phyloP scores from a whole-genome alignment of 306 rosid species.

The Castanea mollissima region DNA sequence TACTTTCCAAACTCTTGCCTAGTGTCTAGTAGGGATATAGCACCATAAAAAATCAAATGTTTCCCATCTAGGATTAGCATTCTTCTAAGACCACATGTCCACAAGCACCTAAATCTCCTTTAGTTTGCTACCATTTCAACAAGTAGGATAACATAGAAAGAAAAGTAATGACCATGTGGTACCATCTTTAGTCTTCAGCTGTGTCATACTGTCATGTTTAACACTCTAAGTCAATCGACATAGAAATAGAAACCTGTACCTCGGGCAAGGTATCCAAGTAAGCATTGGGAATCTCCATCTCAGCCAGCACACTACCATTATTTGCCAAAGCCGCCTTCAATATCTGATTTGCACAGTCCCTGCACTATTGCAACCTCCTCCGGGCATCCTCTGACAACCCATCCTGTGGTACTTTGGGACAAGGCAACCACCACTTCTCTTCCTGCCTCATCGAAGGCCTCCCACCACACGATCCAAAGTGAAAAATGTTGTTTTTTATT shows the following conservation, averaged over 20 bases:
- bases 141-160: neutral
- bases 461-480: conserved; percentile 30
- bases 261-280: conserved; percentile 72
- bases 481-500: too few relatives aligned
- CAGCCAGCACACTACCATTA: conserved; percentile 75
- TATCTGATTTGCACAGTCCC: conserved; percentile 87
- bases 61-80: neutral
- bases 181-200: neutral
- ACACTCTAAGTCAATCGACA: neutral
- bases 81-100: neutral
- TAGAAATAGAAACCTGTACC: conserved; percentile 45
- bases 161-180: neutral
- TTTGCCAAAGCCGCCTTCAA: conserved; percentile 89
- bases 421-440: conserved; percentile 98
- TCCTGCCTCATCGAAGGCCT: conserved; percentile 92
- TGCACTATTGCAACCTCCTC: conserved; percentile 85
- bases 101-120: neutral
- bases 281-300: conserved; percentile 81
- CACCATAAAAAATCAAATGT: neutral
- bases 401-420: conserved; percentile 75
- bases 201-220: neutral
- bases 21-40: neutral
- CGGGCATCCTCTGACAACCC: conserved; percentile 67
- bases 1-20: neutral
- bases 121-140: neutral